Percentiles rank a stretch among this genome's conserved stretches.
Evolutionary conservation across 1,284 basidiomycete genomes (phyloP).

Genomic region (Heterobasidion parviporum): DNA sequence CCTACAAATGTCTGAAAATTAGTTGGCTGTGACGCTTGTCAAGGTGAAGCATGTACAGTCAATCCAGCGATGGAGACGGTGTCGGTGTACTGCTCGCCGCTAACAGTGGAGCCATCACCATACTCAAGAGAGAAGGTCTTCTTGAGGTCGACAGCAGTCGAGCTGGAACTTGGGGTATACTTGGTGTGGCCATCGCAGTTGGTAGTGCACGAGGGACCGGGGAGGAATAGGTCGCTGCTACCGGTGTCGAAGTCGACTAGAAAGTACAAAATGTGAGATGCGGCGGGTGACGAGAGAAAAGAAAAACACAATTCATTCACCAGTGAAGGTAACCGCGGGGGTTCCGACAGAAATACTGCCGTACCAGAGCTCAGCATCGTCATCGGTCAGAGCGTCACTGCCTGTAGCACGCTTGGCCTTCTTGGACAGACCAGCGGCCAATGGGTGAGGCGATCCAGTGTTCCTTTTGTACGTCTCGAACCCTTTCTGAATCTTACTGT

Average conservation of each 20-base stretch:
- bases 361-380: slow-evolving; percentile 16
- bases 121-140: slow-evolving; percentile 38
- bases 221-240: slow-evolving; percentile 17
- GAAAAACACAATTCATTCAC: slow-evolving; percentile 1
- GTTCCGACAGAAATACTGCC: slow-evolving; percentile 20
- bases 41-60: slow-evolving; percentile 13
- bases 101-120: slow-evolving; percentile 45
- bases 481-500: slow-evolving; percentile 6
- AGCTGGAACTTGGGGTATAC: slow-evolving; percentile 26
- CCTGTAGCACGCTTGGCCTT: slow-evolving; percentile 10
- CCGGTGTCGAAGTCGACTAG: slow-evolving; percentile 29
- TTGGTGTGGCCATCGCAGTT: slow-evolving; percentile 22
- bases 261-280: background rate
- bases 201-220: slow-evolving; percentile 17
- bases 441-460: slow-evolving; percentile 6
- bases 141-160: slow-evolving; percentile 22
- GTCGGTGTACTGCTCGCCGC: slow-evolving; percentile 45
- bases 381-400: slow-evolving; percentile 9
- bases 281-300: background rate
- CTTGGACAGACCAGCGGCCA: background rate
- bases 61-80: slow-evolving; percentile 26
- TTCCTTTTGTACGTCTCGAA: slow-evolving; percentile 7
- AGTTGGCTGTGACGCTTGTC: slow-evolving; percentile 2
- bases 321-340: slow-evolving; percentile 15
- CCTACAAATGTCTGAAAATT: slow-evolving; percentile 9